These are phyloP conservation scores for Phytophthora pinifolia DNA, from an alignment of 352 stramenopile species.

Conservation along the genomic window DNA sequence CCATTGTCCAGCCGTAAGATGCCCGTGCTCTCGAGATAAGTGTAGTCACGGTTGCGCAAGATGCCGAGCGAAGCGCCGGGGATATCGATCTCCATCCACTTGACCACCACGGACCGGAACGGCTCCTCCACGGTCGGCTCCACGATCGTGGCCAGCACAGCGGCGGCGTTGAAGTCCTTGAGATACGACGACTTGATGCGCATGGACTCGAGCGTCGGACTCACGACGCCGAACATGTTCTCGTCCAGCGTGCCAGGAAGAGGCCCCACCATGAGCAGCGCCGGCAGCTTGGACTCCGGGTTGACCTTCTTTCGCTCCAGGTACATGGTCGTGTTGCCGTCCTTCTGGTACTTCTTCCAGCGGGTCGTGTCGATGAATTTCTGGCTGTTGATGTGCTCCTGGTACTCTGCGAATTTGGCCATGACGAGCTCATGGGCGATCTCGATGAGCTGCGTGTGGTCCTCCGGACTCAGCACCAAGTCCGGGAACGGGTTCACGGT, in stretches of 20 bases:
- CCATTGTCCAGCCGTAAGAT: conserved; percentile 23
- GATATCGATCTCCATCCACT: conserved; percentile 41
- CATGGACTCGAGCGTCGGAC: conserved; percentile 34
- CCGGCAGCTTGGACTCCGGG: conserved; percentile 24
- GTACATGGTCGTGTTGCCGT: conserved; percentile 22
- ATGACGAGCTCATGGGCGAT: conserved; percentile 20
- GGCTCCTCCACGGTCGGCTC: conserved; percentile 45
- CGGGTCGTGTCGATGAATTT: conserved; percentile 21
- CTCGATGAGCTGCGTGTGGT: conserved; percentile 17
- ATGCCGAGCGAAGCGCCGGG: conserved; percentile 24
- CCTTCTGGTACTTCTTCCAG: conserved; percentile 23
- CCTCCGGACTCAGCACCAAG: conserved; percentile 7
- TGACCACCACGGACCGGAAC: conserved; percentile 38
- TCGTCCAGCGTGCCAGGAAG: conserved; percentile 35
- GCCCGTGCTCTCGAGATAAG: conserved; percentile 27
- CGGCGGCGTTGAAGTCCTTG: conserved; percentile 35
- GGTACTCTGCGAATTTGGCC: conserved; percentile 28
- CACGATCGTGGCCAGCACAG: conserved; percentile 45
- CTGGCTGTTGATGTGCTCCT: conserved; percentile 24
- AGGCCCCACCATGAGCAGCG: conserved; percentile 31
- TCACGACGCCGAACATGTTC: conserved; percentile 43
- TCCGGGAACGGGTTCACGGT: conserved; percentile 32
- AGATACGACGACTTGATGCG: conserved; percentile 34
- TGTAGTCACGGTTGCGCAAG: conserved; percentile 27
- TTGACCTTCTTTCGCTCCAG: conserved; percentile 25